A percentile compares a stretch with the other conserved stretches of the same genome.
Conservation (phyloP, 768 basidiomycete species). For the Leccinum truebloodii region DNA sequence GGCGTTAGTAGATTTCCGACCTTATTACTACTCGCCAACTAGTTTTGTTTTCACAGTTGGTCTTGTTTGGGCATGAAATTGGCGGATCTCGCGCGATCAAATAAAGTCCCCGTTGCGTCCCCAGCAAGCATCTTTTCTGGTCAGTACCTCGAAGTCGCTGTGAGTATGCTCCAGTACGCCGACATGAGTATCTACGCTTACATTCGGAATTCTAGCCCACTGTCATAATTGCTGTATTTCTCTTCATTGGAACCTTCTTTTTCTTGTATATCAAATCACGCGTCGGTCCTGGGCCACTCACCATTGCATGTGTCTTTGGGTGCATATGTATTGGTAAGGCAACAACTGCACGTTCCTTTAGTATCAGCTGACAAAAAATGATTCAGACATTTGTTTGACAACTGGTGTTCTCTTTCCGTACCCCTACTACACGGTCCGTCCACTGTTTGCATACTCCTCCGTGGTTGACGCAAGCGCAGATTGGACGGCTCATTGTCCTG, state of each 20-base stretch:
- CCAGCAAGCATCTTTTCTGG: constrained; percentile 46
- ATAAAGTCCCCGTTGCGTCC: constrained; percentile 41
- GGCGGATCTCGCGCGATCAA: constrained; percentile 54
- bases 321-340: constrained; percentile 59
- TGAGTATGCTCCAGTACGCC: constrained; percentile 18
- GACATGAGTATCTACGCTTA: neutral
- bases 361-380: neutral
- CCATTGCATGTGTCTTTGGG: constrained; percentile 54
- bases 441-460: neutral
- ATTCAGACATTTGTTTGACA: constrained; percentile 56
- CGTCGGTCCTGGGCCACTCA: constrained; percentile 63
- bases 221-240: constrained; percentile 58
- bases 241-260: constrained; percentile 59
- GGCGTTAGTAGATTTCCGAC: constrained; percentile 49
- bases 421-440: constrained; percentile 54
- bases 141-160: constrained; percentile 54
- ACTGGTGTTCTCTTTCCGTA: constrained; percentile 64
- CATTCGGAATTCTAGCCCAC: constrained; percentile 43
- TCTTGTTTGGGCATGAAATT: constrained; percentile 63
- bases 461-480: constrained; percentile 27
- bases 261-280: constrained; percentile 62
- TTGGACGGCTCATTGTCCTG: constrained; percentile 53
- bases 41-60: constrained; percentile 49
- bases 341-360: neutral
- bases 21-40: neutral